Percentiles rank a stretch among this genome's conserved stretches.
Conservation (phyloP, 2,329 filamentous ascomycete species). For the Epichloe brachyelytri region DNA sequence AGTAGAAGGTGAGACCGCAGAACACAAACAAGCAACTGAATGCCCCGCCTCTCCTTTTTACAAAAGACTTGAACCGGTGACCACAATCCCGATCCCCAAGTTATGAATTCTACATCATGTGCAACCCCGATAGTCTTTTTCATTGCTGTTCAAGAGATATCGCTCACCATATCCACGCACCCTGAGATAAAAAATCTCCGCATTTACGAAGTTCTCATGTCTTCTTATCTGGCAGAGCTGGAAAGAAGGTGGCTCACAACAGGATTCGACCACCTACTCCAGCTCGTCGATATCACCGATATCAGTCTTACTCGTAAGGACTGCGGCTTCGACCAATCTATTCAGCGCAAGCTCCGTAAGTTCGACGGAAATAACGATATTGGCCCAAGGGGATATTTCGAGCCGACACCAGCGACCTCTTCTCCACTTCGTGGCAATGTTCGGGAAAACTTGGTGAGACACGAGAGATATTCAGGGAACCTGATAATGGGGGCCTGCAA, state of each 20-base stretch:
- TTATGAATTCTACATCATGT: too few relatives aligned
- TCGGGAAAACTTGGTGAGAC: conserved; percentile 15
- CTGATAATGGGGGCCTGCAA: conserved; percentile 17
- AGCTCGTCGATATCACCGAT: conserved; percentile 13
- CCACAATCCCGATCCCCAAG: too few relatives aligned
- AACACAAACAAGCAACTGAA: not conserved
- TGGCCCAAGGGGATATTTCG: not conserved
- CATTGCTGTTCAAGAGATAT: not conserved
- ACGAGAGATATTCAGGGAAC: conserved; percentile 15
- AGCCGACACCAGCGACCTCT: not conserved
- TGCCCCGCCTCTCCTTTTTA: too few relatives aligned
- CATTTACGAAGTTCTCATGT: conserved; percentile 14
- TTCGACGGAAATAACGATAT: conserved; percentile 18
- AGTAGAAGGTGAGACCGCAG: not conserved
- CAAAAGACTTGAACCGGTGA: too few relatives aligned
- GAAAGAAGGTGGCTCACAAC: conserved; percentile 21
- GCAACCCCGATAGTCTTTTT: too few relatives aligned
- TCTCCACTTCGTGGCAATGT: conserved; percentile 11
- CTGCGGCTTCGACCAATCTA: conserved; percentile 20
- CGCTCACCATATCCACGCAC: not conserved
- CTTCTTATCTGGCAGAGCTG: conserved; percentile 14
- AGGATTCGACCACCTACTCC: conserved; percentile 13
- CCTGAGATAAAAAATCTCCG: not conserved
- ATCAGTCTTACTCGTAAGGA: conserved; percentile 12
- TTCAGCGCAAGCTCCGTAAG: conserved; percentile 17